These are phyloP conservation scores for Bryopsis sp. DNA, from an alignment of 139 green algal genomes.

Conservation along the genomic window DNA sequence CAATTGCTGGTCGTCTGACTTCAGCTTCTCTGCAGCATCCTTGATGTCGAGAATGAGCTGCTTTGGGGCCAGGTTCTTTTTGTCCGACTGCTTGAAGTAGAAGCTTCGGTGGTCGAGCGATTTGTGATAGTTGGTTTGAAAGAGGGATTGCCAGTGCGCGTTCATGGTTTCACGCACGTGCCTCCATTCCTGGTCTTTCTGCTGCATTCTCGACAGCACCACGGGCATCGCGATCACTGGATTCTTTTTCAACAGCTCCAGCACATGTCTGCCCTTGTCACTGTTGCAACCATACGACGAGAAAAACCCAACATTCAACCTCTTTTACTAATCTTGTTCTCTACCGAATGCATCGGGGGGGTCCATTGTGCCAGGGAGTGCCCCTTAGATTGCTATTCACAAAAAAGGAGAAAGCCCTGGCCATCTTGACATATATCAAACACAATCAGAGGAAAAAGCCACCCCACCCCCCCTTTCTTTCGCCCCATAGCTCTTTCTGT, in stretches of 20 bases:
- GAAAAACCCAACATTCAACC: background rate
- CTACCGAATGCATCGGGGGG: too few relatives aligned
- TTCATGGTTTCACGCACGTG: conserved; percentile 69
- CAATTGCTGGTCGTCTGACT: conserved; percentile 36
- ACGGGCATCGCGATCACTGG: conserved; percentile 76
- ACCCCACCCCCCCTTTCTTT: too few relatives aligned
- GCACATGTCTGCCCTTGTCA: conserved; percentile 36
- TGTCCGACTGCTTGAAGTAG: conserved; percentile 99
- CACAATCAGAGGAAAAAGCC: too few relatives aligned
- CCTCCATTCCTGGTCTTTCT: conserved; percentile 91
- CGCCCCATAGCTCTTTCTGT: too few relatives aligned
- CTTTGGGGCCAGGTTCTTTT: conserved; percentile 85
- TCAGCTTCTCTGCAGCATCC: conserved; percentile 69
- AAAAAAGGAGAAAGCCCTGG: too few relatives aligned
- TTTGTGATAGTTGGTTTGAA: conserved; percentile 96
- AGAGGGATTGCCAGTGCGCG: conserved; percentile 76
- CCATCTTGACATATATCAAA: too few relatives aligned
- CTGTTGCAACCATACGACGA: too few relatives aligned
- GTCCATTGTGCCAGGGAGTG: too few relatives aligned
- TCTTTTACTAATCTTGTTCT: too few relatives aligned
- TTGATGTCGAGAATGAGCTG: conserved; percentile 81
- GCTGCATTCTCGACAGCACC: conserved; percentile 72
- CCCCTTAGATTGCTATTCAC: too few relatives aligned
- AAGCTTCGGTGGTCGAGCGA: conserved; percentile 95
- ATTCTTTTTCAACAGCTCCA: conserved; percentile 80